Evolutionary conservation across 2,329 filamentous ascomycete genomes (phyloP), one percentile per base, ranked within the genome.

Genomic region (Dothideomycetes sp.): DNA sequence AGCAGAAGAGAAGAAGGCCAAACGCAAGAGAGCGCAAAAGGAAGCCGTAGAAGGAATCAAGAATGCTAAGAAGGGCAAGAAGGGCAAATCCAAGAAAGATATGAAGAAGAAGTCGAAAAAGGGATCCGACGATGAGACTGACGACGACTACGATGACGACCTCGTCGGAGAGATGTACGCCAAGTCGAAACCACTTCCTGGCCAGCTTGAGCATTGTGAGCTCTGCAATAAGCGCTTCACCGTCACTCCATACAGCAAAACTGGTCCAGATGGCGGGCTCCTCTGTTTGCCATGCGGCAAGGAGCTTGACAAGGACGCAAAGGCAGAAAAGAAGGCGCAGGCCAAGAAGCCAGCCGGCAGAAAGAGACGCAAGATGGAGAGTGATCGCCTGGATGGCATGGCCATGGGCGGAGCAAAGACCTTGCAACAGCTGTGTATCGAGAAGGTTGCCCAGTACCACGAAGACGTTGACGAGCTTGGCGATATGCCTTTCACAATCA

Each of bases 181-280:
- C 49, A 77, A 75, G 49, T 51, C 61, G 11, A 66, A 66, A 22
- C 79, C 79, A 2, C 57, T 80, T n/a, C 84, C 86, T 2, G 87
- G 85, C 2, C 89, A 96, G 59, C 75, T 89, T 54, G 86, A 84
- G 47, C 88, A 94, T 49, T 96, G 89, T 56, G 86, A 84, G 46
- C 64, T 79, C 3, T 96, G 89, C 58, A 71, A 73, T 32, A 94
- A 91, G 58, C 79, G 87, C 29, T 96, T 96, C 55, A 94, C 86
- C 0, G 88, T 96, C 33, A 95, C 89, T 0, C 74, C 85, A 1
- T 95, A 95, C 63, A 87, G 82, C 46, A 81, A 86, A 48, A 74
- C 79, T 19, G 86, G 84, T 0, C 82, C 84, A 1, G 70, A 81
- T n/a, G 88, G 88, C 3, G 86, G 86, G 12, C 67, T 96, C n/a